Evolutionary conservation across 2,329 filamentous ascomycete genomes (phyloP).

Genomic region (Phaeosphaeria sp.): DNA sequence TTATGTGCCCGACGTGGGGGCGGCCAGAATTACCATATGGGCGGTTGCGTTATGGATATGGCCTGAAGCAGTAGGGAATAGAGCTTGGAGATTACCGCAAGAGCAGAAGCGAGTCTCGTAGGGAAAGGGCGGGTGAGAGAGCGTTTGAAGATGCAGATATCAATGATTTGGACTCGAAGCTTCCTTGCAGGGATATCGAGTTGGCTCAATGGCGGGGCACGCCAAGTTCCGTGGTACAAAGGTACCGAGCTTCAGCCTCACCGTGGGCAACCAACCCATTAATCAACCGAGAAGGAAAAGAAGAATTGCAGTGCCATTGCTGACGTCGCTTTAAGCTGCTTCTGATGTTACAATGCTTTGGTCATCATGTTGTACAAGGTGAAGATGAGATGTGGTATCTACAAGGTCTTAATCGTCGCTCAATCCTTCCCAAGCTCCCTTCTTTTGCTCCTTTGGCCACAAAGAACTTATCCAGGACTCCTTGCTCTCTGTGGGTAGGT

Average conservation of each 20-base stretch:
- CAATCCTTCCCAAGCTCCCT: slow-evolving; percentile 41
- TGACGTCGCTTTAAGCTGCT: background rate
- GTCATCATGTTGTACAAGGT: slow-evolving; percentile 23
- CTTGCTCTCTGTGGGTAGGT: slow-evolving; percentile 22
- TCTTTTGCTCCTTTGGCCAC: slow-evolving; percentile 43
- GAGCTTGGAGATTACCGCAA: slow-evolving; percentile 1
- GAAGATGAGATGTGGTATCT: slow-evolving; percentile 28
- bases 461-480: slow-evolving; percentile 37
- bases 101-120: background rate
- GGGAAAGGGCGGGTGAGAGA: background rate
- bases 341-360: background rate
- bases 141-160: background rate
- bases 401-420: slow-evolving; percentile 30
- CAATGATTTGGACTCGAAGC: slow-evolving; percentile 24
- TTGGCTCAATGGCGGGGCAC: slow-evolving; percentile 25
- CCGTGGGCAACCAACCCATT: too few species aligned
- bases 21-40: slow-evolving; percentile 34
- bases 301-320: background rate
- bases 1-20: slow-evolving; percentile 16
- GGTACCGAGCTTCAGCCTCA: background rate
- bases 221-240: slow-evolving; percentile 12
- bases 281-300: background rate
- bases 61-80: background rate
- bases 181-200: slow-evolving; percentile 2
- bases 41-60: slow-evolving; percentile 18